phyloP scores from a whole-genome alignment of 2,329 filamentous ascomycete genomes.

The Aspergillus intermedius region DNA sequence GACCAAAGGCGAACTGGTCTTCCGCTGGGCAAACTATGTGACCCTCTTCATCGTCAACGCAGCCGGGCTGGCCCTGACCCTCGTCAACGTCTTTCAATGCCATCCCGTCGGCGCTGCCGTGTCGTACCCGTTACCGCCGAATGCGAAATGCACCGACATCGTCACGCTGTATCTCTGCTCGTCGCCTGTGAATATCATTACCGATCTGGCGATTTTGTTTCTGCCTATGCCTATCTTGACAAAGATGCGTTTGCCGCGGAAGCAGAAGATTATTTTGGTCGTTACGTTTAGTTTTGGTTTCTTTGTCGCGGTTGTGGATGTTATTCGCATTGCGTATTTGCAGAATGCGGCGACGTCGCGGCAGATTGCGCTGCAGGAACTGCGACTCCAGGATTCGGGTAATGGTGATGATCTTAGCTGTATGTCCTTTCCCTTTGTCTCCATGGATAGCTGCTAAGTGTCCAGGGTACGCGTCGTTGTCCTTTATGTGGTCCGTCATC shows the following conservation, averaged over 20 bases:
- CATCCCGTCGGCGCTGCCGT: slow-evolving; percentile 66
- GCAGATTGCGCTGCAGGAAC: slow-evolving; percentile 16
- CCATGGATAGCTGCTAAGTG: slow-evolving; percentile 23
- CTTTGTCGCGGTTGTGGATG: slow-evolving; percentile 82
- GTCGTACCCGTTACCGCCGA: slow-evolving; percentile 38
- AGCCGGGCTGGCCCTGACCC: slow-evolving; percentile 70
- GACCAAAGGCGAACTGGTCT: slow-evolving; percentile 68
- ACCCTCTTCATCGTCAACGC: slow-evolving; percentile 72
- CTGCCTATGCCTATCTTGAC: slow-evolving; percentile 84
- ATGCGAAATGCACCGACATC: slow-evolving; percentile 54
- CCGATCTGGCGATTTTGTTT: slow-evolving; percentile 79
- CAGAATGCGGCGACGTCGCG: slow-evolving; percentile 58
- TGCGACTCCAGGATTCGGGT: slow-evolving; percentile 33
- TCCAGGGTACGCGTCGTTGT: slow-evolving; percentile 73
- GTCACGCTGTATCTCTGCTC: slow-evolving; percentile 63
- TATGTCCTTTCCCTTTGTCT: slow-evolving; percentile 12
- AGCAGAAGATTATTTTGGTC: slow-evolving; percentile 82
- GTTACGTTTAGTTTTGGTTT: slow-evolving; percentile 80
- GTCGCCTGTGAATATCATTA: slow-evolving; percentile 85
- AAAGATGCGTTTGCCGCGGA: slow-evolving; percentile 72
- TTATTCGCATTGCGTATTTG: slow-evolving; percentile 82
- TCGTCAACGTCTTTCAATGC: slow-evolving; percentile 86
- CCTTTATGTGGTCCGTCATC: slow-evolving; percentile 89
- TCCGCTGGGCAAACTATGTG: slow-evolving; percentile 74
- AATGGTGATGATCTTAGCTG: slow-evolving; percentile 49